Percentiles rank a stretch among this genome's conserved stretches.
These are phyloP conservation scores for Taphrina populina DNA, from an alignment of 1,139 yeast genomes.

Conservation along the genomic window DNA sequence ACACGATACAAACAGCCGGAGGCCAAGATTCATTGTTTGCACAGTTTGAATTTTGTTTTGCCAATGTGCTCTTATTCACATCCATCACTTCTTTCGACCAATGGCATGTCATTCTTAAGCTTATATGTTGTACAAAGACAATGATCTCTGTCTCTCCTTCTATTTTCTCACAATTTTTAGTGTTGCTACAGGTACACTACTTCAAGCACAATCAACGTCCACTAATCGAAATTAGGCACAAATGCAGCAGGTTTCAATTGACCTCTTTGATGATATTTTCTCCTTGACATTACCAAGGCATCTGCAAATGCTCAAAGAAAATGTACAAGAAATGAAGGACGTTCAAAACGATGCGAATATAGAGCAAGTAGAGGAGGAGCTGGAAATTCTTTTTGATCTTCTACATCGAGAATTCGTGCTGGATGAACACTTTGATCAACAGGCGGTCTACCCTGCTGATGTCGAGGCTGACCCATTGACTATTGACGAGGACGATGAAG, in stretches of 20 bases:
- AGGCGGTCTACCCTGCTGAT: constrained; percentile 15
- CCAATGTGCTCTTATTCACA: constrained; percentile 48
- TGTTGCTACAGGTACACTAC: constrained; percentile 8
- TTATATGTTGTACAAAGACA: constrained; percentile 37
- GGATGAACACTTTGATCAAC: constrained; percentile 2
- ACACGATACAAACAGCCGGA: constrained; percentile 39
- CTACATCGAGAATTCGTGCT: constrained; percentile 2
- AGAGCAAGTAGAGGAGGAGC: background rate
- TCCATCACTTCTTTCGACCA: constrained; percentile 52
- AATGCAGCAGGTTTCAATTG: constrained; percentile 23
- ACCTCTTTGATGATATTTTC: constrained; percentile 18
- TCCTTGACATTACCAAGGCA: constrained; percentile 17
- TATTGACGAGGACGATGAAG: constrained; percentile 29
- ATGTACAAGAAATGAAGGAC: constrained; percentile 5
- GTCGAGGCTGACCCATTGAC: background rate
- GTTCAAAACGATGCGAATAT: background rate
- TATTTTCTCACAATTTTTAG: constrained; percentile 1
- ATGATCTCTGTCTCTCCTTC: background rate
- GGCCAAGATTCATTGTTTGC: constrained; percentile 43
- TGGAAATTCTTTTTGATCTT: constrained; percentile 4
- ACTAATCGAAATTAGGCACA: background rate
- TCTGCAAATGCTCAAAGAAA: background rate
- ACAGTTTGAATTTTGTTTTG: constrained; percentile 49
- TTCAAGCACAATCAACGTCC: background rate
- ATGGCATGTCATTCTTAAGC: constrained; percentile 49